Percentiles rank a stretch among this genome's conserved stretches.
phyloP scores from a whole-genome alignment of 2,329 filamentous ascomycete species.

The Xylariomycetidae sp. region DNA sequence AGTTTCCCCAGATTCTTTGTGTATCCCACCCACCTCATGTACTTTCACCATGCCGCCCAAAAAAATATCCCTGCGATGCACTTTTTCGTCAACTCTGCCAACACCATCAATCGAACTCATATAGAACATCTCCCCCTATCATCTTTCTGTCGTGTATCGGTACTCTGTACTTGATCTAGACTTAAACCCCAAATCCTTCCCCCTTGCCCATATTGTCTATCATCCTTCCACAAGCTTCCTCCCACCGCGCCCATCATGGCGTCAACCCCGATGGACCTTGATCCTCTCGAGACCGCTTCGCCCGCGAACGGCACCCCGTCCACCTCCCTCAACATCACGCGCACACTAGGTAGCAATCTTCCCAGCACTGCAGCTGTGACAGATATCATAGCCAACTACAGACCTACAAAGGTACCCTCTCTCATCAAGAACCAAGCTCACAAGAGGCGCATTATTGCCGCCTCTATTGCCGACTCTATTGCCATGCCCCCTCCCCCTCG shows the following conservation, averaged over 20 bases:
- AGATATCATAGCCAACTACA: slow-evolving; percentile 73
- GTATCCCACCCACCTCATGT: too few species aligned
- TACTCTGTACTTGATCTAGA: too few species aligned
- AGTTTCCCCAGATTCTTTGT: too few species aligned
- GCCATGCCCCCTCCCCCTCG: too few species aligned
- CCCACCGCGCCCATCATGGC: slow-evolving; percentile 35
- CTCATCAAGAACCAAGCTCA: background rate
- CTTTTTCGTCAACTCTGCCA: too few species aligned
- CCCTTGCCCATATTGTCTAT: background rate
- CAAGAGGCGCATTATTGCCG: background rate
- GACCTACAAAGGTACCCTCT: slow-evolving; percentile 67
- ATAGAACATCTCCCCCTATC: too few species aligned
- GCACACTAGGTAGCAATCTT: slow-evolving; percentile 37
- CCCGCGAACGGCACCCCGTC: slow-evolving; percentile 34
- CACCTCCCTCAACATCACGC: slow-evolving; percentile 44
- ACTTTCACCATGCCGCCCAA: too few species aligned
- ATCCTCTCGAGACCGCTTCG: slow-evolving; percentile 36
- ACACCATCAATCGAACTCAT: too few species aligned
- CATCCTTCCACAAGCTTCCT: background rate
- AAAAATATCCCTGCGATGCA: too few species aligned
- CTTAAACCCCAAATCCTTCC: too few species aligned
- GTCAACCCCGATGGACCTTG: slow-evolving; percentile 54
- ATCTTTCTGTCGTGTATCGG: too few species aligned
- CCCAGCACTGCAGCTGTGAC: slow-evolving; percentile 61
- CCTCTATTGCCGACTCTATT: too few species aligned